Evolutionary conservation across 306 rosid species (phyloP), one percentile per base, ranked within the genome.

Genomic region (Inga laurina): DNA sequence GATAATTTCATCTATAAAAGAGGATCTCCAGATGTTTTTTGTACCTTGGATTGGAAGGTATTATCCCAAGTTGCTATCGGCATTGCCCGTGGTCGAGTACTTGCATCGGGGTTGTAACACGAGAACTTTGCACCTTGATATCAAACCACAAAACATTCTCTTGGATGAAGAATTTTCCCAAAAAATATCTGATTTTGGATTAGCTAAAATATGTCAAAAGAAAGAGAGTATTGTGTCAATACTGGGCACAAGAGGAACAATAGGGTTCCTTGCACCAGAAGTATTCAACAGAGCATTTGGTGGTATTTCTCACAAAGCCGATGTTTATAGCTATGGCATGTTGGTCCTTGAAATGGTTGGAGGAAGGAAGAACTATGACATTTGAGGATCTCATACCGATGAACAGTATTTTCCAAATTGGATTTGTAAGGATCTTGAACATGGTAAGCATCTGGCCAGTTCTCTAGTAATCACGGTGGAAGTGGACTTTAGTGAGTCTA

Each of bases 301-400:
- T 18, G 86, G 90, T 21, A 54, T 70, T 41, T 70, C 75, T 41
- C 52, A 70, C 32, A 70, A 70, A 70, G 48, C 52, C n/a, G 75
- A 70, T 43, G 54, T 43, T 41, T 85, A 85, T 65, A 85, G 88
- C 0, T 81, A 76, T 70, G 82, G 87, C 12, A 85, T 81, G 84
- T 35, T 85, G 34, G 18, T 81, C 51, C 79, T 81, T 6, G 88
- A 77, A 32, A 85, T 81, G 72, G 73, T 81, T 72, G 83, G 82
- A 65, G 70, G 80, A 4, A 85, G 80, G 74, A 82, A 77, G 69
- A 73, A 77, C 11, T 37, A 37, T 64, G 82, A 43, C 32, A 39
- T 27, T 14, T n/a, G 15, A 59, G 51, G 59, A 16, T 85, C 84
- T 0, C 32, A 39, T 21, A 73, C 71, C 1, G 66, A 75, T 44